phyloP scores from a whole-genome alignment of 2,329 filamentous ascomycete species.

The Colletotrichum zoysiae region DNA sequence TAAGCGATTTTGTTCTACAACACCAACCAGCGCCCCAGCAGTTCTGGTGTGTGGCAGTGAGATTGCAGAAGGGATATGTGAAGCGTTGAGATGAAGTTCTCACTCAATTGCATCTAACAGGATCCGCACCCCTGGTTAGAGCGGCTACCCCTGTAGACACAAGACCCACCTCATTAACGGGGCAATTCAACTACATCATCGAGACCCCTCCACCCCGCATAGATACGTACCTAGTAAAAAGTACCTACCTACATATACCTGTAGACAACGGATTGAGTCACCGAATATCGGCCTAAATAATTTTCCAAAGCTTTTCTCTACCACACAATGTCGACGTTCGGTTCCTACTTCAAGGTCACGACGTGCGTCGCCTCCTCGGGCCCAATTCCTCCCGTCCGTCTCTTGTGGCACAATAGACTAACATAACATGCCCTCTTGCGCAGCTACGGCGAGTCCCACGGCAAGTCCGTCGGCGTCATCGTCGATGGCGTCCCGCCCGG shows the following conservation, averaged over 20 bases:
- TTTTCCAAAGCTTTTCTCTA: slow-evolving; percentile 15
- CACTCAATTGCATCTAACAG: slow-evolving; percentile 36
- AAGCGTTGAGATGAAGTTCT: slow-evolving; percentile 31
- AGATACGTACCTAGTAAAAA: not conserved
- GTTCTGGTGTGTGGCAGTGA: slow-evolving; percentile 40
- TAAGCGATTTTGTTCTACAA: not conserved
- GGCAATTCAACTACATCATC: slow-evolving; percentile 28
- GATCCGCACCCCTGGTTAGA: slow-evolving; percentile 1
- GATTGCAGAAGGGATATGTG: slow-evolving; percentile 45
- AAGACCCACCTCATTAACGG: slow-evolving; percentile 24
- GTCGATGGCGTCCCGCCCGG: slow-evolving; percentile 93
- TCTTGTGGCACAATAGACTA: slow-evolving; percentile 32
- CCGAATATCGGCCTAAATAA: slow-evolving; percentile 33
- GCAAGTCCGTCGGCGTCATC: slow-evolving; percentile 93
- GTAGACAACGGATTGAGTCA: slow-evolving; percentile 32
- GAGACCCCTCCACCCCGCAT: slow-evolving; percentile 39
- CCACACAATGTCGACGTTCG: slow-evolving; percentile 85
- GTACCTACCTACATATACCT: slow-evolving; percentile 5
- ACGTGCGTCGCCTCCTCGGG: slow-evolving; percentile 69
- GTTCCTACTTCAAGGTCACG: slow-evolving; percentile 83
- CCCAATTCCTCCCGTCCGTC: slow-evolving; percentile 30
- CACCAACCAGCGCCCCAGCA: not conserved
- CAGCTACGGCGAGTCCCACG: slow-evolving; percentile 78
- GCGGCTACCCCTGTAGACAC: slow-evolving; percentile 10
- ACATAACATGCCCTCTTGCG: slow-evolving; percentile 20